Percentiles rank a stretch among this genome's conserved stretches.
Conservation (phyloP, 805 yeast species). For the Pichia eremophila region DNA sequence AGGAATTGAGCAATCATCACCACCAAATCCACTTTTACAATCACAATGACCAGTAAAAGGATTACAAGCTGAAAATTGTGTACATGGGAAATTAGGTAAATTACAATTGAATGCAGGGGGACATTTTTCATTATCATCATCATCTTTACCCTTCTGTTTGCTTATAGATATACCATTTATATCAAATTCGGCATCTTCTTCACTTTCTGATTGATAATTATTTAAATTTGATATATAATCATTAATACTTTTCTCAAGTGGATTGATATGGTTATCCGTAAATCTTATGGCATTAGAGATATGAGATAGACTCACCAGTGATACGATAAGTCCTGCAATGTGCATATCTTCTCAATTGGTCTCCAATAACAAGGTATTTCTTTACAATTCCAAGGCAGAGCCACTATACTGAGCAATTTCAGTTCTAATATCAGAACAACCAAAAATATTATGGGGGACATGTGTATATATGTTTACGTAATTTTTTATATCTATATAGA, state of each 20-base stretch:
- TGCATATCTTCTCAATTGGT: neutral
- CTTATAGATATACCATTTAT: neutral
- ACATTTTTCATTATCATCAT: slow-evolving; percentile 37
- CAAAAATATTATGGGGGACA: too few relatives aligned
- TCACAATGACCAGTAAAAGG: slow-evolving; percentile 84
- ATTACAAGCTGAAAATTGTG: slow-evolving; percentile 85
- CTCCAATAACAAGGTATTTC: too few relatives aligned
- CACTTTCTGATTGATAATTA: neutral
- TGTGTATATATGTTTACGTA: too few relatives aligned
- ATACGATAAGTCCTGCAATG: neutral
- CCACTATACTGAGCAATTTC: neutral
- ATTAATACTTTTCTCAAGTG: neutral
- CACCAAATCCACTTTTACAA: slow-evolving; percentile 89
- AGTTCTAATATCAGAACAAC: too few relatives aligned
- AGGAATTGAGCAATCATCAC: slow-evolving; percentile 84
- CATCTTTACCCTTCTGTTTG: neutral
- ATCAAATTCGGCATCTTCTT: neutral
- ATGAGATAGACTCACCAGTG: neutral
- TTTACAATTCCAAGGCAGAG: neutral
- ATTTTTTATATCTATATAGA: too few relatives aligned
- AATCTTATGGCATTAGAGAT: neutral
- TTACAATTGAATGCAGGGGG: slow-evolving; percentile 96
- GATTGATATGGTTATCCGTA: neutral
- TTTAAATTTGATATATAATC: neutral
- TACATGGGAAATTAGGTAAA: slow-evolving; percentile 81